A percentile compares a stretch with the other conserved stretches of the same genome.
These are phyloP conservation scores for Phyllosticta citribraziliensis DNA, from an alignment of 2,329 filamentous ascomycete genomes.

Conservation along the genomic window DNA sequence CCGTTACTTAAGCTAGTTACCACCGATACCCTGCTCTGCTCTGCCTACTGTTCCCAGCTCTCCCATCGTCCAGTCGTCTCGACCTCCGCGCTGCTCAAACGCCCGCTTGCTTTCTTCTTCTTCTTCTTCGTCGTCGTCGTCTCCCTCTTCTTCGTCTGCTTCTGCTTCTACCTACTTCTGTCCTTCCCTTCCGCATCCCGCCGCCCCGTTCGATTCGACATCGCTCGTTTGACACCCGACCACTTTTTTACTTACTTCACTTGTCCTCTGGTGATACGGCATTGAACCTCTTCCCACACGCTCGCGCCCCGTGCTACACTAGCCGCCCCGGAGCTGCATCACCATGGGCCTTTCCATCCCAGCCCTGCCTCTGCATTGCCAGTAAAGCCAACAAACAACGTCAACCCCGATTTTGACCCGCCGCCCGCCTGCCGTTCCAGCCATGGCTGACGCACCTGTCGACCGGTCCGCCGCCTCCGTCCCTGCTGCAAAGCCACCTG, in stretches of 20 bases:
- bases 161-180: neutral
- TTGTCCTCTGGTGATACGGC: neutral
- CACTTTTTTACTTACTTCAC: neutral
- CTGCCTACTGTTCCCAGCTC: neutral
- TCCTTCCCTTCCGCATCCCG: neutral
- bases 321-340: neutral
- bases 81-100: neutral
- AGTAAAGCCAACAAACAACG: neutral
- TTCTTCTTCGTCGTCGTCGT: neutral
- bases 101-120: neutral
- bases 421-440: neutral
- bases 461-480: neutral
- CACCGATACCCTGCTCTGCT: neutral
- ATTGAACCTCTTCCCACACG: neutral
- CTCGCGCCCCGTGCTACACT: neutral
- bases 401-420: neutral
- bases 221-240: neutral
- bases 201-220: neutral
- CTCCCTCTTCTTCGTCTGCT: neutral
- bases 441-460: neutral
- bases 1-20: neutral
- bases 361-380: neutral
- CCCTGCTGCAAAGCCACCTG: constrained; percentile 20
- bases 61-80: neutral
- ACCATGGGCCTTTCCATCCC: neutral